Conservation (phyloP, 2,329 filamentous ascomycete species). For the Alternaria novae-zelandiae region DNA sequence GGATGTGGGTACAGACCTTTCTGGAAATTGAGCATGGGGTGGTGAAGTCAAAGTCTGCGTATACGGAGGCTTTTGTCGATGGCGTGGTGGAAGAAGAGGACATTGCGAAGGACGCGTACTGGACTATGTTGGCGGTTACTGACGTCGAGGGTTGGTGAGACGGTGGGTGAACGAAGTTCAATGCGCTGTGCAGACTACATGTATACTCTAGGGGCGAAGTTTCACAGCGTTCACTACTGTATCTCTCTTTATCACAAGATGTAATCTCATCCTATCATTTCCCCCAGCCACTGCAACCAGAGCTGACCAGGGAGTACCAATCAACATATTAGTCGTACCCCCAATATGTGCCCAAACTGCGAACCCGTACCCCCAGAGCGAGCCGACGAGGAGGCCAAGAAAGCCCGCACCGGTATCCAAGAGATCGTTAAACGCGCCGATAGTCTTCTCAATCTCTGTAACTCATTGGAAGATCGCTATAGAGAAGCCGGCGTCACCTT, state of each 20-base stretch:
- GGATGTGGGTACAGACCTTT: slow-evolving; percentile 12
- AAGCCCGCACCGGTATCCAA: neutral
- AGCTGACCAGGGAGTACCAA: neutral
- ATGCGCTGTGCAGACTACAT: neutral
- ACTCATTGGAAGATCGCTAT: neutral
- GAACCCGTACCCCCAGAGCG: neutral
- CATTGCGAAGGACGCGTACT: neutral
- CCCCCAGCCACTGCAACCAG: neutral
- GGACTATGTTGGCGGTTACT: neutral
- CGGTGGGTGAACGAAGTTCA: neutral
- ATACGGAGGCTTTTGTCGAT: slow-evolving; percentile 3
- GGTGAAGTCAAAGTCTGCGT: neutral
- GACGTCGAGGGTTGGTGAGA: neutral
- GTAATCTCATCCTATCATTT: neutral
- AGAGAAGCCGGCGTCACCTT: neutral
- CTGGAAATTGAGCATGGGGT: slow-evolving; percentile 6
- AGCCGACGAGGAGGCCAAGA: neutral
- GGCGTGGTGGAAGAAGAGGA: neutral
- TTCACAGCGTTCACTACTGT: neutral
- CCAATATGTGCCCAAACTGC: neutral
- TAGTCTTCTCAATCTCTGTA: neutral
- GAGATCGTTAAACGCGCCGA: neutral
- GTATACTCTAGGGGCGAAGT: neutral
- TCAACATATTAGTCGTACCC: neutral
- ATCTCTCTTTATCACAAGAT: neutral